These are phyloP conservation scores for Serendipita vermifera DNA, from an alignment of 768 basidiomycete species.

Conservation along the genomic window DNA sequence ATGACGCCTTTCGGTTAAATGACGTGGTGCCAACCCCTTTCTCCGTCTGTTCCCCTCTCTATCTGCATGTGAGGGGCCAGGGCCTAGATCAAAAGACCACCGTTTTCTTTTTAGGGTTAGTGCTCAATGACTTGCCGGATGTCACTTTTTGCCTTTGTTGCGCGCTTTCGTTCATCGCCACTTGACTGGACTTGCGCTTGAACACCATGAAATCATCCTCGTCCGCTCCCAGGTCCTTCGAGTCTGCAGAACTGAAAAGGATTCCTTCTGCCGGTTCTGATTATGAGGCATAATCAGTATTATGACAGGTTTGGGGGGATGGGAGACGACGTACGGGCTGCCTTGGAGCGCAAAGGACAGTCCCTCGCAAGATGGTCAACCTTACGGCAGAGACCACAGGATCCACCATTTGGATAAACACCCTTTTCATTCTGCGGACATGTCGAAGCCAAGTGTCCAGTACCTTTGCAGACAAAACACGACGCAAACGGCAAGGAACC, in stretches of 20 bases:
- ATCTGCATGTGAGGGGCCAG: no score
- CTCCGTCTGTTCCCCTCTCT: no score
- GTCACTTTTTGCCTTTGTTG: slow-evolving; percentile 4
- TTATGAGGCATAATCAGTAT: neutral
- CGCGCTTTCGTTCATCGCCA: slow-evolving; percentile 45
- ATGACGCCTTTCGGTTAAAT: no score
- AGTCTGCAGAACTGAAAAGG: neutral
- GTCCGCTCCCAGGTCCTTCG: slow-evolving; percentile 56
- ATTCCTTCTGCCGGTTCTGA: neutral
- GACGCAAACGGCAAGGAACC: slow-evolving; percentile 77
- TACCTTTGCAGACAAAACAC: slow-evolving; percentile 78
- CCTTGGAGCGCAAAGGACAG: slow-evolving; percentile 42
- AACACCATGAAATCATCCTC: slow-evolving; percentile 90
- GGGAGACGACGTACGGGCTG: neutral
- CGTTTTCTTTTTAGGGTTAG: no score
- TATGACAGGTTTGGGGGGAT: neutral
- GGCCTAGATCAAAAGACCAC: no score
- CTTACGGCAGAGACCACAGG: slow-evolving; percentile 78
- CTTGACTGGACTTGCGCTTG: slow-evolving; percentile 47
- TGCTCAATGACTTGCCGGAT: no score
- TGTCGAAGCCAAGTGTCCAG: slow-evolving; percentile 72
- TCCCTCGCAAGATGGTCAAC: slow-evolving; percentile 77
- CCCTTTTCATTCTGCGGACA: slow-evolving; percentile 79
- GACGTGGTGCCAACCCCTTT: no score
- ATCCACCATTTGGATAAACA: slow-evolving; percentile 82